Percentiles rank a stretch among this genome's conserved stretches.
Evolutionary conservation across 176 grass and related monocot species (phyloP).

Genomic region (Oryza glumipatula): DNA sequence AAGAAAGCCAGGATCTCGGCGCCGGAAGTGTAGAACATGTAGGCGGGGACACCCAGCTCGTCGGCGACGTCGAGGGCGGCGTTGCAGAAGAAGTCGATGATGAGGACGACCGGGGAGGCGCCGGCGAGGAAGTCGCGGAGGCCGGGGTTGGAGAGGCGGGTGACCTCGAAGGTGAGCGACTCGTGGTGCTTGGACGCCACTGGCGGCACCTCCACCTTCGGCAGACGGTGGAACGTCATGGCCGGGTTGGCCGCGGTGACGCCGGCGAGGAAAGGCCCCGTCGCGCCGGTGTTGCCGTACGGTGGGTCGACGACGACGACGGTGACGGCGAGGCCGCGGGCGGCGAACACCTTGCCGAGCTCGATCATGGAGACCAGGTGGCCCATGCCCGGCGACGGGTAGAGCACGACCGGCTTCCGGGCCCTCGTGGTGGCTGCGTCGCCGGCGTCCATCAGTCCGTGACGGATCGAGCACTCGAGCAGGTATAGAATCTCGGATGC

Average conservation of each 20-base stretch:
- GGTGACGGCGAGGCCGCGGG: conserved; percentile 47
- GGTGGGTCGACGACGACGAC: conserved; percentile 63
- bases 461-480: neutral
- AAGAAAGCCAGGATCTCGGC: conserved; percentile 42
- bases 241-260: conserved; percentile 54
- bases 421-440: neutral
- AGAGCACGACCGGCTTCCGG: conserved; percentile 55
- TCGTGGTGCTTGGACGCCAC: conserved; percentile 39
- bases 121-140: conserved; percentile 49
- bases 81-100: conserved; percentile 66
- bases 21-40: conserved; percentile 63
- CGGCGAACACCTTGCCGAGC: conserved; percentile 54
- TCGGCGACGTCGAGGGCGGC: conserved; percentile 46
- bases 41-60: conserved; percentile 53
- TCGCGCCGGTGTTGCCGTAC: conserved; percentile 48
- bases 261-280: conserved; percentile 48
- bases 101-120: conserved; percentile 39
- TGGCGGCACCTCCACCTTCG: conserved; percentile 29
- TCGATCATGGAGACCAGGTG: conserved; percentile 87
- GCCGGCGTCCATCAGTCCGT: neutral
- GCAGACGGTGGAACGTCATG: conserved; percentile 55
- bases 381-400: conserved; percentile 69
- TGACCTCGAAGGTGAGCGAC: conserved; percentile 46
- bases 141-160: conserved; percentile 40
- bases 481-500: neutral